These are phyloP conservation scores for Drechslerella coelobrocha DNA, from an alignment of 2,329 filamentous ascomycete genomes.

Conservation along the genomic window DNA sequence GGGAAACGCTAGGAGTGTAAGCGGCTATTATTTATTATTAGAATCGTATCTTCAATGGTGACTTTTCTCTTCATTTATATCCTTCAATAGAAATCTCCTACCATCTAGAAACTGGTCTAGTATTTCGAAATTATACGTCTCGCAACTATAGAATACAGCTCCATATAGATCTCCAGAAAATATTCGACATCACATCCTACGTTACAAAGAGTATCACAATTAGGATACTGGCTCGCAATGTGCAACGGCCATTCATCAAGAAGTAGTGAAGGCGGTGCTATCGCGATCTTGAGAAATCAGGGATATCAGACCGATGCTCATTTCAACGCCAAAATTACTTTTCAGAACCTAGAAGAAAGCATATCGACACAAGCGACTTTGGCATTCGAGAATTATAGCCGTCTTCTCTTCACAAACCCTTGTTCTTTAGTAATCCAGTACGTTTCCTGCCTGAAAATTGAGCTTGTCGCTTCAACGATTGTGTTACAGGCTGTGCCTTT, in stretches of 20 bases:
- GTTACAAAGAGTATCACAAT: too few species aligned
- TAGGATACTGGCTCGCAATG: slow-evolving; percentile 25
- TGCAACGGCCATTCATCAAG: slow-evolving; percentile 39
- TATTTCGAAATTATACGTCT: too few species aligned
- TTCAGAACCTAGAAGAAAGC: slow-evolving; percentile 28
- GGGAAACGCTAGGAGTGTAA: not conserved
- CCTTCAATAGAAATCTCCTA: too few species aligned
- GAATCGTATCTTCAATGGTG: not conserved
- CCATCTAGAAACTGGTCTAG: too few species aligned
- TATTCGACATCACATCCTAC: too few species aligned
- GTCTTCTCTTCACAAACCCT: slow-evolving; percentile 8
- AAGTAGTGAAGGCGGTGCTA: slow-evolving; percentile 39
- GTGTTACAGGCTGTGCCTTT: too few species aligned
- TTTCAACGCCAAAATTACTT: slow-evolving; percentile 47
- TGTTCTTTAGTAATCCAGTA: slow-evolving; percentile 44
- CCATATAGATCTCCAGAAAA: too few species aligned
- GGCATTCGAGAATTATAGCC: slow-evolving; percentile 15
- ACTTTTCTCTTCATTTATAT: too few species aligned
- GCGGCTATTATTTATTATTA: not conserved
- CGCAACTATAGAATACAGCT: too few species aligned
- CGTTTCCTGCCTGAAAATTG: not conserved
- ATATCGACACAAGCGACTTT: slow-evolving; percentile 32
- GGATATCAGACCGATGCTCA: slow-evolving; percentile 10
- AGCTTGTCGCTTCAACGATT: too few species aligned
- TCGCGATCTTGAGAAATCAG: slow-evolving; percentile 27